Base-by-base conservation (phyloP, 2,329 filamentous ascomycete species). In the Trichoderma sp. region DNA sequence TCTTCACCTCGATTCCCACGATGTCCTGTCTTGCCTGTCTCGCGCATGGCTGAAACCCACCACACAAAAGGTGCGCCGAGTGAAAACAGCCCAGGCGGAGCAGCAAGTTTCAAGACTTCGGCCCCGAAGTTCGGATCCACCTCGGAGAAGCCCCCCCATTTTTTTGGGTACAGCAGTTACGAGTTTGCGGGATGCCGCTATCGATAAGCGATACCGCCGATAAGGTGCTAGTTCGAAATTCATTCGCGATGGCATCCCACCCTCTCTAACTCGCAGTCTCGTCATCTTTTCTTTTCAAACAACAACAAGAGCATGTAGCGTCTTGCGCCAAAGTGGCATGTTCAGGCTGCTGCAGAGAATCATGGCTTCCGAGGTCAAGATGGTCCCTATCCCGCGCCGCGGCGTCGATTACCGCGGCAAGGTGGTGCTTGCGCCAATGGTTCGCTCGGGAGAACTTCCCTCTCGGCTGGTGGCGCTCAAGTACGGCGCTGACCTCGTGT, bases 401-500 rank as follows among this genome's bases (percentile, higher is more conserved):
- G 94, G 94, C 59, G 93, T 97, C 73, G 93, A 97, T 81, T 98
- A 97, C 79, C 87, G 94, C 71, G 90, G 91, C 78, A 97, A 96
- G 78, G 80, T 98, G 69, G 95, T 98, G 51, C 89, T 99, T 68
- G 95, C 95, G 67, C 95, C 95, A 47, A 99, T 99, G 95, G 94
- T 97, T 65, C 90, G 95, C 71, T 96, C 92, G n/a, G 95, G 95
- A 74, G 95, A 99, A 81, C 82, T 97, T 67, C 94, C 95, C 3
- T 95, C 92, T 45, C 89, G 95, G 66, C 84, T 99, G 28, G 80
- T 96, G 50, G 92, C 95, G 39, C 86, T 99, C 67, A 91, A 96
- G 74, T 98, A 99, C 76, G 95, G 95, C 70, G 95, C 95, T 60
- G 95, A 99, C 78, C 83, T 99, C 17, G 95, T 99, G 70, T 99